Evolutionary conservation across 305 asterid genomes (phyloP).

Genomic region (Fraxinus platypoda): DNA sequence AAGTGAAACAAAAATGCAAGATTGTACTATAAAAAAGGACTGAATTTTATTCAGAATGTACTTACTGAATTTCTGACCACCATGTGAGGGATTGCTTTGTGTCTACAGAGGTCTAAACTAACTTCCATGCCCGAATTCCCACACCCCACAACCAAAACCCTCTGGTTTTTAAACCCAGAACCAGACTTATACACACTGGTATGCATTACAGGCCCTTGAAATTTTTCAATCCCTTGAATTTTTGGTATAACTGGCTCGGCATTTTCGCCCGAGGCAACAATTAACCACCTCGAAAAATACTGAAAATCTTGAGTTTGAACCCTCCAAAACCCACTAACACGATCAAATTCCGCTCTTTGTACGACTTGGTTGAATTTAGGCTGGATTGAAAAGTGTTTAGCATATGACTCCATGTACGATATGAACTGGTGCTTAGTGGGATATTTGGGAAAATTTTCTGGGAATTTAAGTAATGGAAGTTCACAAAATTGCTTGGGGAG

Average conservation of each 20-base stretch:
- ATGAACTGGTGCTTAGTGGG: constrained; percentile 71
- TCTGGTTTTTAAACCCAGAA: constrained; percentile 43
- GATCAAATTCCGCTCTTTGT: constrained; percentile 41
- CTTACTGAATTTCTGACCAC: constrained; percentile 84
- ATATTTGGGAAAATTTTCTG: constrained; percentile 61
- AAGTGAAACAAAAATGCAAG: neutral
- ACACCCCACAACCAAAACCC: constrained; percentile 76
- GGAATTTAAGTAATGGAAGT: constrained; percentile 62
- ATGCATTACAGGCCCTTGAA: constrained; percentile 59
- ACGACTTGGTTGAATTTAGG: constrained; percentile 63
- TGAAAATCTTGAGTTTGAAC: constrained; percentile 38
- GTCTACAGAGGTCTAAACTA: constrained; percentile 72
- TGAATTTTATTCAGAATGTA: neutral
- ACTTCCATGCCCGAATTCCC: constrained; percentile 99
- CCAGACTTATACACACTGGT: constrained; percentile 67
- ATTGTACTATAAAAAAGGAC: neutral
- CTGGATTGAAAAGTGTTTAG: constrained; percentile 45
- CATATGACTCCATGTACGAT: constrained; percentile 70
- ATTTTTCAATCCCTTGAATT: constrained; percentile 54
- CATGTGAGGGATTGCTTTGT: constrained; percentile 64
- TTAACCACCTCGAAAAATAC: constrained; percentile 55
- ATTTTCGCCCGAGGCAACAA: constrained; percentile 87
- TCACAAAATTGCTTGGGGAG: constrained; percentile 78
- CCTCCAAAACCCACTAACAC: constrained; percentile 45
- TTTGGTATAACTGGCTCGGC: constrained; percentile 76